phyloP scores from a whole-genome alignment of 768 basidiomycete genomes.

The Lentinula guzmanii region DNA sequence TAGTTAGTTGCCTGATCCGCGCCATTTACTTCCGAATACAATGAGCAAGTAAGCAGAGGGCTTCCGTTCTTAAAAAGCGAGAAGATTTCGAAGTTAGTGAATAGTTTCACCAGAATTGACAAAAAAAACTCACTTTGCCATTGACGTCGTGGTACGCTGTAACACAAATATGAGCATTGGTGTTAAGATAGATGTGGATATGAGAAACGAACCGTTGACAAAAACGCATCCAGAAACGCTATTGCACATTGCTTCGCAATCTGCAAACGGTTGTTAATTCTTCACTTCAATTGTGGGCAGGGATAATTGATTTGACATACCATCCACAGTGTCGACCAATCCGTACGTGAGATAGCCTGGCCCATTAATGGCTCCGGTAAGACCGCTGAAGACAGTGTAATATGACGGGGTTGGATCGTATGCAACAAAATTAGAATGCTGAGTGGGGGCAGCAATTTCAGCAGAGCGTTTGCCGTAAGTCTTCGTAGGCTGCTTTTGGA shows the following conservation, averaged over 20 bases:
- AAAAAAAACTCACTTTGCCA: conserved; percentile 20
- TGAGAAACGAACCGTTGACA: conserved; percentile 22
- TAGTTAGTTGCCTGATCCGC: no score
- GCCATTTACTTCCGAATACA: no score
- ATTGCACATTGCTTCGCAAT: background rate
- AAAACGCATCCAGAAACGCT: conserved; percentile 23
- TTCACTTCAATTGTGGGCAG: conserved; percentile 20
- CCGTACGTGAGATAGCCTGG: conserved; percentile 29
- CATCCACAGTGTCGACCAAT: conserved; percentile 25
- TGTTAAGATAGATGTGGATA: conserved; percentile 4
- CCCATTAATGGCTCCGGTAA: conserved; percentile 25
- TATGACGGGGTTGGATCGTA: conserved; percentile 12
- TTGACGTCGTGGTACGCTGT: conserved; percentile 28
- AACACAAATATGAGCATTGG: no score
- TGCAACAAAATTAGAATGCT: no score
- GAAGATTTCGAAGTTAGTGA: background rate
- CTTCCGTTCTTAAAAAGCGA: conserved; percentile 22
- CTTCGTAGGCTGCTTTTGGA: background rate
- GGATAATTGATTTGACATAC: conserved; percentile 19
- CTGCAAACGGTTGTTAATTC: no score
- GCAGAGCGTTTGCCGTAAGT: background rate
- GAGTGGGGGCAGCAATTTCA: background rate
- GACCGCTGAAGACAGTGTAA: conserved; percentile 7
- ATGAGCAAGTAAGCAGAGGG: conserved; percentile 20
- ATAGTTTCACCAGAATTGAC: background rate